Percentiles rank a stretch among this genome's conserved stretches.
Evolutionary conservation across 2,329 filamentous ascomycete genomes (phyloP).

Genomic region (Neofusicoccum ribis): DNA sequence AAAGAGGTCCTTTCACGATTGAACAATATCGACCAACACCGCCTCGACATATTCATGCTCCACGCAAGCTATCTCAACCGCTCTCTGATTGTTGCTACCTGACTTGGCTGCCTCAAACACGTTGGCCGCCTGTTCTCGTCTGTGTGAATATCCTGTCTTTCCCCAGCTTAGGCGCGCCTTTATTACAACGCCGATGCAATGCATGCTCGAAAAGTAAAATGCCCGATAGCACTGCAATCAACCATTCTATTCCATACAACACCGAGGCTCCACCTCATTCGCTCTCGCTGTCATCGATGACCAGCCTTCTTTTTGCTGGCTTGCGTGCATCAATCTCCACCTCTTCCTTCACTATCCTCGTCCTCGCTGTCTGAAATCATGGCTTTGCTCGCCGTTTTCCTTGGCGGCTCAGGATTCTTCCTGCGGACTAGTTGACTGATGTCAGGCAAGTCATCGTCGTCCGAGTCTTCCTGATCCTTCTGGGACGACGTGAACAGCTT

Average conservation of each 20-base stretch:
- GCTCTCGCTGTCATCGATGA: constrained; percentile 14
- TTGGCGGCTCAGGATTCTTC: neutral
- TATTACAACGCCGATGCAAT: neutral
- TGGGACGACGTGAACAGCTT: constrained; percentile 15
- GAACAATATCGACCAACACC: too few species aligned
- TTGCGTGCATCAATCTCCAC: neutral
- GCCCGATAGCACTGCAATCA: neutral
- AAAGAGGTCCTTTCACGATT: too few species aligned
- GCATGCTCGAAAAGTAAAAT: neutral
- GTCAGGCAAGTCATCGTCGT: constrained; percentile 17
- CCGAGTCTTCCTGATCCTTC: neutral
- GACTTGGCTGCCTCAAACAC: neutral
- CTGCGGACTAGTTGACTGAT: constrained; percentile 1
- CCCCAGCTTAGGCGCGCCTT: neutral
- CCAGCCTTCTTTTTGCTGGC: neutral
- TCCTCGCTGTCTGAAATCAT: constrained; percentile 10
- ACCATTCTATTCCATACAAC: neutral
- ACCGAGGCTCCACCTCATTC: neutral
- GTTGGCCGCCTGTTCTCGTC: neutral
- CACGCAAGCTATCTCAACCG: neutral
- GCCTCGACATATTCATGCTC: too few species aligned
- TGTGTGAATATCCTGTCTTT: neutral
- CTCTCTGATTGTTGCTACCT: neutral
- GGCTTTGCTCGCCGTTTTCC: neutral
- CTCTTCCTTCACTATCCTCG: neutral